Evolutionary conservation across 192 early-diverging fungal species (phyloP).

Genomic region (Linnemannia exigua): DNA sequence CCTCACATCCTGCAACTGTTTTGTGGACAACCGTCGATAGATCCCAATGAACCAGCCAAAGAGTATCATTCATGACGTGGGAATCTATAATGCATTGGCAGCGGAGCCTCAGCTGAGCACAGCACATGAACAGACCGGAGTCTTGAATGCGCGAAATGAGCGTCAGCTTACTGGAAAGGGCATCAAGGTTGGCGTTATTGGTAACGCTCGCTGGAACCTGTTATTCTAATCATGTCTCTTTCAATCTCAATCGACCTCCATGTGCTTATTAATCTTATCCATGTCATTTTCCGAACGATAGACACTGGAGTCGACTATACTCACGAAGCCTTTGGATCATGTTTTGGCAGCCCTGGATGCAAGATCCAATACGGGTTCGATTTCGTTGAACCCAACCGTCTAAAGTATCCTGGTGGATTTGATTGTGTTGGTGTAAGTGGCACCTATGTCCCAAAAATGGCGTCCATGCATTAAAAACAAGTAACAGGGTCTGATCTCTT

Average conservation of each 20-base stretch:
- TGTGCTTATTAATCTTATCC: background rate
- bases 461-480: no score
- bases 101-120: slow-evolving; percentile 43
- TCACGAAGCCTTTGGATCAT: slow-evolving; percentile 75
- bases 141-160: slow-evolving; percentile 36
- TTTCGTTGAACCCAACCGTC: slow-evolving; percentile 58
- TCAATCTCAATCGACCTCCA: background rate
- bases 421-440: slow-evolving; percentile 46
- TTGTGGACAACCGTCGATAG: background rate
- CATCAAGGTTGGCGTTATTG: slow-evolving; percentile 66
- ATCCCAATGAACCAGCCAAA: slow-evolving; percentile 31
- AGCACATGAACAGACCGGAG: slow-evolving; percentile 60
- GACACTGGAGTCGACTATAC: slow-evolving; percentile 67
- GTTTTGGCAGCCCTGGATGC: slow-evolving; percentile 72
- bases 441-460: background rate
- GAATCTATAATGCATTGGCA: slow-evolving; percentile 15
- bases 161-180: slow-evolving; percentile 36
- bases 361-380: slow-evolving; percentile 72
- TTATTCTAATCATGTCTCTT: background rate
- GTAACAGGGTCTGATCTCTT: no score
- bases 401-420: slow-evolving; percentile 17
- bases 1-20: background rate
- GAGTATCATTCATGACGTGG: slow-evolving; percentile 18
- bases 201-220: slow-evolving; percentile 7
- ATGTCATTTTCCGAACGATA: background rate